Conservation (phyloP, 108 stramenopile genomes). For the Cylindrotheca closterium region DNA sequence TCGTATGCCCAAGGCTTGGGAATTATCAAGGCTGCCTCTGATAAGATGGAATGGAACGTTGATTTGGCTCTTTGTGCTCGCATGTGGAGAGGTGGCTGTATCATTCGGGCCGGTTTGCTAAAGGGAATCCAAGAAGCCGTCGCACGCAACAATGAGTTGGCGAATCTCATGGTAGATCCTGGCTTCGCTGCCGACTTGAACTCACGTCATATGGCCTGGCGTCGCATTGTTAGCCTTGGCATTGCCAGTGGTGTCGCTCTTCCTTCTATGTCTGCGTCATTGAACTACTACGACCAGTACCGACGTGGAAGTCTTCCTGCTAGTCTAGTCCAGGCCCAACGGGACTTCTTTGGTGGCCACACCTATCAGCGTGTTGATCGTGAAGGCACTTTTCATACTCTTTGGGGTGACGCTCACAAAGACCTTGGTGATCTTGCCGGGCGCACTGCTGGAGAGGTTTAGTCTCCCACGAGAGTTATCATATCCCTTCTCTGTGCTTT, state of each 20-base stretch:
- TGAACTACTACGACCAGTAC: conserved; percentile 96
- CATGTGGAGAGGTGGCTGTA: conserved; percentile 99
- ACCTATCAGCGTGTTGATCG: conserved; percentile 90
- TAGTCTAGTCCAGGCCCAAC: conserved; percentile 95
- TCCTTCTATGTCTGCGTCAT: conserved; percentile 87
- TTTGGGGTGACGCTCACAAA: conserved; percentile 95
- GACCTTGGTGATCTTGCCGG: conserved; percentile 90
- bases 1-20: conserved; percentile 97
- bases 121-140: conserved; percentile 93
- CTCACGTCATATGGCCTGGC: conserved; percentile 84
- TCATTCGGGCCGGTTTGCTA: conserved; percentile 93
- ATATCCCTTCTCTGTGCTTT: too few relatives aligned
- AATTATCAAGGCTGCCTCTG: conserved; percentile 88
- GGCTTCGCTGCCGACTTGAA: conserved; percentile 86
- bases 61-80: conserved; percentile 91
- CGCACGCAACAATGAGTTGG: conserved; percentile 56
- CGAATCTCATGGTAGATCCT: conserved; percentile 94
- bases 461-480: too few relatives aligned
- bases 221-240: conserved; percentile 90
- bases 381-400: conserved; percentile 88
- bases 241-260: conserved; percentile 88
- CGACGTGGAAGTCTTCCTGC: conserved; percentile 88
- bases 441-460: conserved; percentile 85
- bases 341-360: conserved; percentile 99
- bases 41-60: conserved; percentile 88